Percentiles rank a stretch among this genome's conserved stretches.
Conservation (phyloP, 2,329 filamentous ascomycete species). For the Chalara sp. region DNA sequence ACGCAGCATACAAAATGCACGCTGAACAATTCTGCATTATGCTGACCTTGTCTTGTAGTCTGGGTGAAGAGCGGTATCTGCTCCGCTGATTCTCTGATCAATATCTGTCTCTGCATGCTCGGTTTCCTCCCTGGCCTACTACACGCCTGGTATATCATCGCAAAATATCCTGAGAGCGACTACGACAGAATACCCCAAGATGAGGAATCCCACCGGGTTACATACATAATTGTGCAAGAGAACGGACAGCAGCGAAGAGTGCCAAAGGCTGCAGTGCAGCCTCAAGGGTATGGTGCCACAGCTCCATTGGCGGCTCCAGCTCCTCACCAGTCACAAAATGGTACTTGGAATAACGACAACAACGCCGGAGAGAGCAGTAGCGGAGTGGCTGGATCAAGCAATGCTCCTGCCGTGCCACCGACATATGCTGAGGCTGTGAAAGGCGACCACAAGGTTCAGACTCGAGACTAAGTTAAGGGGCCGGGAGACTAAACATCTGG, state of each 20-base stretch:
- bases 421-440: conserved; percentile 86
- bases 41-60: conserved; percentile 44
- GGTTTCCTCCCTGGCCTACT: conserved; percentile 81
- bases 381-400: conserved; percentile 36
- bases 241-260: conserved; percentile 26
- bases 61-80: conserved; percentile 97
- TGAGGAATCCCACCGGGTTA: conserved; percentile 53
- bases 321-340: conserved; percentile 26
- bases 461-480: conserved; percentile 18
- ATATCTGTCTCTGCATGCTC: conserved; percentile 79
- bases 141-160: conserved; percentile 97
- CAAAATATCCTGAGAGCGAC: conserved; percentile 72
- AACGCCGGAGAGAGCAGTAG: conserved; percentile 26
- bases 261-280: conserved; percentile 21
- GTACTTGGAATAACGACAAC: conserved; percentile 25
- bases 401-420: conserved; percentile 56
- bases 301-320: conserved; percentile 27
- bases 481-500: background rate
- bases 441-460: conserved; percentile 86
- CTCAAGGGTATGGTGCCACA: conserved; percentile 15
- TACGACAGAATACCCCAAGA: conserved; percentile 59
- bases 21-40: background rate
- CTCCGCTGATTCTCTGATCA: conserved; percentile 87
- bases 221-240: conserved; percentile 62
- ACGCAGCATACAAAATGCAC: background rate